phyloP scores from a whole-genome alignment of 371 early-diverging fungal genomes.

The Mortierella sp. region DNA sequence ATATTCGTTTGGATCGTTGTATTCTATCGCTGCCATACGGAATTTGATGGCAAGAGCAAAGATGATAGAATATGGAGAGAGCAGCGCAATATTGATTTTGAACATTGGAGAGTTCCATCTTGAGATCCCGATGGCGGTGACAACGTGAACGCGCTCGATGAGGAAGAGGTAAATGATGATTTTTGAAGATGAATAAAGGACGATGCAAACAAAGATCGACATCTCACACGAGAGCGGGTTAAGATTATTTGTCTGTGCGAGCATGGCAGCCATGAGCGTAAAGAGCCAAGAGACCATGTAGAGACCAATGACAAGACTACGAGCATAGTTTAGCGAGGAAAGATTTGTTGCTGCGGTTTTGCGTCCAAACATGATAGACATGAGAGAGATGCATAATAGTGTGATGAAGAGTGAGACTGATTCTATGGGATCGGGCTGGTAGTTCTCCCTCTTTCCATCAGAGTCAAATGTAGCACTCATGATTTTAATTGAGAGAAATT shows the following conservation, averaged over 20 bases:
- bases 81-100: conserved; percentile 59
- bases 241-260: conserved; percentile 62
- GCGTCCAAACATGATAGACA: conserved; percentile 61
- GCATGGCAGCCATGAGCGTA: conserved; percentile 57
- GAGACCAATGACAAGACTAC: conserved; percentile 58
- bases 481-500: neutral
- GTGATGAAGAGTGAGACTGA: conserved; percentile 59
- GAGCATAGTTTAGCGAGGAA: conserved; percentile 57
- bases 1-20: neutral
- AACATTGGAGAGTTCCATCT: conserved; percentile 59
- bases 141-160: conserved; percentile 66
- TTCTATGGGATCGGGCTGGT: conserved; percentile 52
- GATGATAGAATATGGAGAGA: conserved; percentile 64
- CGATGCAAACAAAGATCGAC: conserved; percentile 57
- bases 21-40: conserved; percentile 51
- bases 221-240: conserved; percentile 65
- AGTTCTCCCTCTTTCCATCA: neutral
- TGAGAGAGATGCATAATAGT: conserved; percentile 54
- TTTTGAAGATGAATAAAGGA: conserved; percentile 63
- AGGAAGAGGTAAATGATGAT: conserved; percentile 64
- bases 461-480: too few relatives aligned
- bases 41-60: conserved; percentile 64
- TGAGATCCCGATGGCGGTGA: conserved; percentile 59
- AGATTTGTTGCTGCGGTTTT: conserved; percentile 60
- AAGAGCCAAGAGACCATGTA: conserved; percentile 64